Evolutionary conservation across 495 filamentous ascomycete genomes (phyloP), one percentile per base, ranked within the genome.

Genomic region (Amorphotheca resinae): DNA sequence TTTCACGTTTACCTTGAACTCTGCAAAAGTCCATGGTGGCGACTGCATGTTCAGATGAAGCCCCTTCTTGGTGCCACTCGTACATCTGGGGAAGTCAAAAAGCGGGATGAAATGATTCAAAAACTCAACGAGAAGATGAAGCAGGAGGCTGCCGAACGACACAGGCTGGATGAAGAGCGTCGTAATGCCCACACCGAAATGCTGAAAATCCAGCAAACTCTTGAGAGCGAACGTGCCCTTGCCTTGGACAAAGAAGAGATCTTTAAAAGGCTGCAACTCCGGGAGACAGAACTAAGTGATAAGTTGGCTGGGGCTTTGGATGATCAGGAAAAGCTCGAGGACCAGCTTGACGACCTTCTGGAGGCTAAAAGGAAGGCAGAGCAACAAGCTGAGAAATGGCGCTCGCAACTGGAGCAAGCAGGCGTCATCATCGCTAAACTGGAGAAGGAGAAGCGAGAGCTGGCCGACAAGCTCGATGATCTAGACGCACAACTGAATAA

Each of bases 191-290:
- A 95, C 44, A 67, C 77, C 16, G 91, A 96, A 55, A 76, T 95
- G 40, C 79, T 88, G 48, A 77, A 83, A 15, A 80, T 95, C 23
- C 87, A 94, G 53, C 82, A 95, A 46, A 93, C 82, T 1, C 65
- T 99, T 8, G 93, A 99, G 61, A 94, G 87, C 46, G 93, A 99
- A 62, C 77, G 93, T 41, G 84, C 88, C 16, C 66, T 99, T 22
- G 93, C 93, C 0, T 67, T 99, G 6, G 93, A 99, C 59, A 99
- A 96, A 56, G 93, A 99, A 50, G 91, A 96, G 48, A 96, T 99
- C 28, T 95, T 95, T 66, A 91, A 88, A 57, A 74, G 93, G 14
- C 68, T 95, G n/a, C 89, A 95, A 55, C 58, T 80, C 26, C 78
- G 89, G 18, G 91, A 96, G 57, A 76, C 79, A 3, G 88, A 95